These are phyloP conservation scores for Tieghemiomyces parasiticus DNA, from an alignment of 192 early-diverging fungal species.

Conservation along the genomic window DNA sequence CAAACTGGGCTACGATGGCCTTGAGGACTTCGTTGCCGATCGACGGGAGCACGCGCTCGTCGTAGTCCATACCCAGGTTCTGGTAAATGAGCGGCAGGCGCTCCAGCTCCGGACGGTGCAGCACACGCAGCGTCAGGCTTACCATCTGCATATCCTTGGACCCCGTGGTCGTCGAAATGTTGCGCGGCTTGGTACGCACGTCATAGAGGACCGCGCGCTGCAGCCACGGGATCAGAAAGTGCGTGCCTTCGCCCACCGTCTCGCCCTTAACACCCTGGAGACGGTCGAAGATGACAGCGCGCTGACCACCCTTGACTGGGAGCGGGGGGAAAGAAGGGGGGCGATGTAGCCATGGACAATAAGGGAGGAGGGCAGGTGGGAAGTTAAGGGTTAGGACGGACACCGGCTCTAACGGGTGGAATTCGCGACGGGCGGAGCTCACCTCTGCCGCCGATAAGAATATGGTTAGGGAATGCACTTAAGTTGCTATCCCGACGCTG, in stretches of 20 bases:
- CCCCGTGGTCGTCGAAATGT: conserved; percentile 98
- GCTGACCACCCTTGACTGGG: conserved; percentile 86
- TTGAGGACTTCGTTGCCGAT: conserved; percentile 99
- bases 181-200: conserved; percentile 86
- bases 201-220: conserved; percentile 83
- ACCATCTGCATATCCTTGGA: conserved; percentile 99
- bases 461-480: no score
- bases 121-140: conserved; percentile 79
- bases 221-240: conserved; percentile 95
- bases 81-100: conserved; percentile 76
- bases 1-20: conserved; percentile 95
- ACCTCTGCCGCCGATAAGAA: no score
- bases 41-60: conserved; percentile 90
- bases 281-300: conserved; percentile 96
- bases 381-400: no score
- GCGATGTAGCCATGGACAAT: no score
- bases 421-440: no score
- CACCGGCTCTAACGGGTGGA: no score
- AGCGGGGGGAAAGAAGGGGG: conserved; percentile 1
- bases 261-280: conserved; percentile 71
- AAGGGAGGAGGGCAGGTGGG: no score
- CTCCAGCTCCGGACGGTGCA: conserved; percentile 70
- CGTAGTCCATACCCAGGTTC: conserved; percentile 86
- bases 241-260: conserved; percentile 84
- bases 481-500: no score